These are phyloP conservation scores for Grigorovia yakushimaensis DNA, from an alignment of 805 yeast species.

Conservation along the genomic window DNA sequence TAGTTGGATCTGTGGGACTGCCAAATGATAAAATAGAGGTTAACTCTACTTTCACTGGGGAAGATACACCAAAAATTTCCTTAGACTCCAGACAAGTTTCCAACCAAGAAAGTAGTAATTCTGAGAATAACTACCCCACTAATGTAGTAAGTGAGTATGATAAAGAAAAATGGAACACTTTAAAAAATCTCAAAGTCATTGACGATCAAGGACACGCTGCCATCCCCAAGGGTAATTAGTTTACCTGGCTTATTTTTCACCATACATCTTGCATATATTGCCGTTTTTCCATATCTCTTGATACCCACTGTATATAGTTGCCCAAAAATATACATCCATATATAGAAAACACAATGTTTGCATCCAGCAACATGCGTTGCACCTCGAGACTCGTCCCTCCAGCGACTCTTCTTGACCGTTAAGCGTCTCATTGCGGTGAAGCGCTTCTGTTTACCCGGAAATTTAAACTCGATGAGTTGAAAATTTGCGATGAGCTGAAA, in stretches of 20 bases:
- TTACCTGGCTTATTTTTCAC: no score
- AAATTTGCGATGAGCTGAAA: conserved; percentile 4
- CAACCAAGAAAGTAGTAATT: conserved; percentile 4
- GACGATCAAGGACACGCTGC: conserved; percentile 5
- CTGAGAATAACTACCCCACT: conserved; percentile 18
- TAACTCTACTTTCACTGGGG: not conserved
- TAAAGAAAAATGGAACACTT: conserved; percentile 27
- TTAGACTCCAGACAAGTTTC: conserved; percentile 3
- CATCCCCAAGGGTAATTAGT: not conserved
- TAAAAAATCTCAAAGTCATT: conserved; percentile 5
- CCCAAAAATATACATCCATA: no score
- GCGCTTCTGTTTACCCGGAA: not conserved
- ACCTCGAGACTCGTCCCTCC: no score
- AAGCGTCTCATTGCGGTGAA: no score
- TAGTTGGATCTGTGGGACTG: not conserved
- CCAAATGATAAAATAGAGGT: not conserved
- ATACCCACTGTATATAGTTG: no score
- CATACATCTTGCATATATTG: no score
- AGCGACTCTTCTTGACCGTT: no score
- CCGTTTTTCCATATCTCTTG: no score
- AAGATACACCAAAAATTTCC: not conserved
- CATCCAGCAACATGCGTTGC: no score
- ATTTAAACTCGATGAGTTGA: not conserved
- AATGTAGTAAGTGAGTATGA: conserved; percentile 28
- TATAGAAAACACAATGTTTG: no score